Evolutionary conservation across 768 basidiomycete species (phyloP).

Genomic region (Agaricus sinodeliciosus): DNA sequence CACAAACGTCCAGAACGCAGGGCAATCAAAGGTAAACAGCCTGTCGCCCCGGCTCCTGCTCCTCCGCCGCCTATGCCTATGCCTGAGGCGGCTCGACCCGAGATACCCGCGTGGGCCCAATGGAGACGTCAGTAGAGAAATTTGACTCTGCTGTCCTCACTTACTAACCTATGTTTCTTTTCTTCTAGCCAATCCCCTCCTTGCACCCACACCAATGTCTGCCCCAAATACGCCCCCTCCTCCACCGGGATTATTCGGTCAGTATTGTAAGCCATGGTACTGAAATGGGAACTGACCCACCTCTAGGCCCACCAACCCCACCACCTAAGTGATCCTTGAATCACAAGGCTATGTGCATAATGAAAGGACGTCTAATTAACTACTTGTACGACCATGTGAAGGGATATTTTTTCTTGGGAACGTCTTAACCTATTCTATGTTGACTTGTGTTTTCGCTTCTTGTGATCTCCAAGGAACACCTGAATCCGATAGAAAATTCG

Average conservation of each 20-base stretch:
- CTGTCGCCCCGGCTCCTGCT: slow-evolving; percentile 29
- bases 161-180: not conserved
- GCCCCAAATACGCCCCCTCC: slow-evolving; percentile 41
- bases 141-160: not conserved
- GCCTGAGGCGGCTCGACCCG: slow-evolving; percentile 41
- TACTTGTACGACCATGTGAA: not conserved
- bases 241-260: slow-evolving; percentile 65
- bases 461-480: not conserved
- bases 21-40: slow-evolving; percentile 32
- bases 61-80: slow-evolving; percentile 28
- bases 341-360: no score
- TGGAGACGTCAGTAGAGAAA: slow-evolving; percentile 63
- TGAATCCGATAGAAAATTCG: not conserved
- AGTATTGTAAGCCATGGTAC: slow-evolving; percentile 9
- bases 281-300: not conserved
- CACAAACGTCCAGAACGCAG: slow-evolving; percentile 55
- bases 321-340: slow-evolving; percentile 21
- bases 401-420: not conserved
- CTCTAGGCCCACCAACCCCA: slow-evolving; percentile 25
- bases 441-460: not conserved
- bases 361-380: not conserved
- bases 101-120: slow-evolving; percentile 75
- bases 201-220: slow-evolving; percentile 41
- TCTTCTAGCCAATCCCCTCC: slow-evolving; percentile 53
- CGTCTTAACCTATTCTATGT: not conserved